A percentile compares a stretch with the other conserved stretches of the same genome.
Conservation (phyloP, 2,329 filamentous ascomycete species). For the Exophiala sideris region DNA sequence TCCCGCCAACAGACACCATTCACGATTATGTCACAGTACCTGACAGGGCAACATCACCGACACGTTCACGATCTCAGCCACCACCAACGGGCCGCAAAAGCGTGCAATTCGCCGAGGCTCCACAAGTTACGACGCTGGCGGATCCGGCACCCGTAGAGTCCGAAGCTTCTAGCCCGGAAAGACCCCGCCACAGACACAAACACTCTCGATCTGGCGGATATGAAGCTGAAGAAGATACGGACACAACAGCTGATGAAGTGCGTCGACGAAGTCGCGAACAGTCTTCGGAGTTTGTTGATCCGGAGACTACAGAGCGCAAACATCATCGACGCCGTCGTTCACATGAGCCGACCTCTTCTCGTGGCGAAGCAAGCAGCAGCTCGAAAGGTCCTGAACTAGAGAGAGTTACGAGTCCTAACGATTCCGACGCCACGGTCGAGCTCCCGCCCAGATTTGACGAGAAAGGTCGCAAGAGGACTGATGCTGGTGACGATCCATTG, state of each 20-base stretch:
- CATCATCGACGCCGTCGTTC: slow-evolving; percentile 26
- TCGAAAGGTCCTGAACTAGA: slow-evolving; percentile 7
- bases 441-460: slow-evolving; percentile 44
- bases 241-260: slow-evolving; percentile 22
- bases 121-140: slow-evolving; percentile 17
- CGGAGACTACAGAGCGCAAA: slow-evolving; percentile 35
- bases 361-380: slow-evolving; percentile 10
- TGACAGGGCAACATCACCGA: slow-evolving; percentile 14
- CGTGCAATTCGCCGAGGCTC: slow-evolving; percentile 26
- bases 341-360: slow-evolving; percentile 21
- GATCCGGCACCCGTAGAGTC: slow-evolving; percentile 8
- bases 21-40: slow-evolving; percentile 8
- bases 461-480: slow-evolving; percentile 37
- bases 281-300: slow-evolving; percentile 14
- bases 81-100: slow-evolving; percentile 20
- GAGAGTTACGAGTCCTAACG: slow-evolving; percentile 24
- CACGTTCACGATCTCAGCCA: slow-evolving; percentile 18
- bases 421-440: slow-evolving; percentile 45
- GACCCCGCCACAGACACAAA: slow-evolving; percentile 13
- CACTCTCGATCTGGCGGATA: slow-evolving; percentile 33
- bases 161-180: slow-evolving; percentile 19
- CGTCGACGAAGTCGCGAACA: slow-evolving; percentile 14
- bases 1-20: slow-evolving; percentile 8
- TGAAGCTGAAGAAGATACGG: slow-evolving; percentile 40
- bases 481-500: slow-evolving; percentile 34